Evolutionary conservation across 495 filamentous ascomycete genomes (phyloP), one percentile per base, ranked within the genome.

Genomic region (Eremomyces bilateralis): DNA sequence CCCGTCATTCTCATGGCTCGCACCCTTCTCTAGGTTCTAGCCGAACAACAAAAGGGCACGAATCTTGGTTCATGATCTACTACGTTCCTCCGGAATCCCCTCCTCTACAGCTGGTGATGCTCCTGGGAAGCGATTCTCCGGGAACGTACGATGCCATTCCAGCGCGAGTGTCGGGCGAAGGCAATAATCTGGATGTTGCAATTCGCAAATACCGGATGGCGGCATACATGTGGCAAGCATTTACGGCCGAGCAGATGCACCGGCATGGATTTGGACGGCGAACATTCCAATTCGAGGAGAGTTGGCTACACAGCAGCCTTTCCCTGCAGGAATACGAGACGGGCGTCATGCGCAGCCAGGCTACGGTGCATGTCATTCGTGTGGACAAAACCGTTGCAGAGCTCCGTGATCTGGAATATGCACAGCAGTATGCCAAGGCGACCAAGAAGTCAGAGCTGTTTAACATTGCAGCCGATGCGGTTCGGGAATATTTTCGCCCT

Each of bases 211-310:
- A 80, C 46, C 67, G 81, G 35, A 90, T 82, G 71, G 73, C 81
- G 16, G 83, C 81, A 13, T 90, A 93, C 50, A 63, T 94, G 2
- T 94, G 84, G 84, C 84, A 93, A 51, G 80, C 82, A 4, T 93
- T 88, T 47, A 94, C 84, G 0, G 80, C 77, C 10, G 82, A 92
- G 48, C 82, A 94, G 49, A 93, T 93, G 83, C 75, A 67, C 52
- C 77, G 81, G 38, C 76, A 85, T 52, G 73, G 71, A 30, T 65
- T 93, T 35, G 81, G 81, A 2, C 66, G 84, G 18, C 67, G 84
- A 16, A 77, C 71, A 30, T 92, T 92, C 49, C 63, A 83, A 28
- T 80, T 85, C 42, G 84, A 94, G 36, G 84, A 94, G 51, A 80
- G 85, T 44, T 94, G 84, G 84, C 77, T 80, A 37, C 67, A 69